A percentile compares a stretch with the other conserved stretches of the same genome.
Conservation (phyloP, 805 yeast genomes). For the Hemisphaericaspora nanyangensis region DNA sequence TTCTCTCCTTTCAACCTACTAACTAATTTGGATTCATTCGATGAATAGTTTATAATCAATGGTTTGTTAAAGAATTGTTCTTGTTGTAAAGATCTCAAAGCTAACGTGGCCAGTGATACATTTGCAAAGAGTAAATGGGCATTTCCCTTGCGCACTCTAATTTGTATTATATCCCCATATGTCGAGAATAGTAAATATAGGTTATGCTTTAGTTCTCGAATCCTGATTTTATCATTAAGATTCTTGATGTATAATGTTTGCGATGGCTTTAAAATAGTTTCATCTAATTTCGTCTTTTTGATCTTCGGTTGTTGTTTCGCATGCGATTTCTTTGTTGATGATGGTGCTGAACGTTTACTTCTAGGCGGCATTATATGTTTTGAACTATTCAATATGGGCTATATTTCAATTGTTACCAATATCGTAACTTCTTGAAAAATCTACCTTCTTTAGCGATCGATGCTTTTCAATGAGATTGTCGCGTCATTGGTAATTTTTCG, state of each 20-base stretch:
- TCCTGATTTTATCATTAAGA: conserved; percentile 53
- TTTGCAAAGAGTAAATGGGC: conserved; percentile 58
- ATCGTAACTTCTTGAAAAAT: no score
- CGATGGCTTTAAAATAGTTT: conserved; percentile 12
- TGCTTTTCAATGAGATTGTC: no score
- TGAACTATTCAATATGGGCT: no score
- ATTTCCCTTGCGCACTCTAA: conserved; percentile 52
- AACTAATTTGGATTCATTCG: conserved; percentile 22
- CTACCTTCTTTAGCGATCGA: no score
- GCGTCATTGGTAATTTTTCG: no score
- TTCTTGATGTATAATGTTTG: conserved; percentile 59
- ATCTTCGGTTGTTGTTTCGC: conserved; percentile 1
- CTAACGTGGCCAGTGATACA: conserved; percentile 47
- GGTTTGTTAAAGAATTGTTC: conserved; percentile 51
- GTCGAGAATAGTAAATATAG: conserved; percentile 57
- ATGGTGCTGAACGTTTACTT: not conserved
- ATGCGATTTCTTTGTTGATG: not conserved
- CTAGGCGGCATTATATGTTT: not conserved
- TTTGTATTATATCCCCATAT: conserved; percentile 61
- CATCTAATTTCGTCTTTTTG: conserved; percentile 9
- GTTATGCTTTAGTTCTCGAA: conserved; percentile 43
- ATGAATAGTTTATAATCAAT: conserved; percentile 40
- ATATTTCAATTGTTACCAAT: no score
- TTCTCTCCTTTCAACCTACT: not conserved
- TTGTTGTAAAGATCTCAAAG: conserved; percentile 45